Evolutionary conservation across 495 filamentous ascomycete species (phyloP).

Genomic region (Hamigera avellanea): DNA sequence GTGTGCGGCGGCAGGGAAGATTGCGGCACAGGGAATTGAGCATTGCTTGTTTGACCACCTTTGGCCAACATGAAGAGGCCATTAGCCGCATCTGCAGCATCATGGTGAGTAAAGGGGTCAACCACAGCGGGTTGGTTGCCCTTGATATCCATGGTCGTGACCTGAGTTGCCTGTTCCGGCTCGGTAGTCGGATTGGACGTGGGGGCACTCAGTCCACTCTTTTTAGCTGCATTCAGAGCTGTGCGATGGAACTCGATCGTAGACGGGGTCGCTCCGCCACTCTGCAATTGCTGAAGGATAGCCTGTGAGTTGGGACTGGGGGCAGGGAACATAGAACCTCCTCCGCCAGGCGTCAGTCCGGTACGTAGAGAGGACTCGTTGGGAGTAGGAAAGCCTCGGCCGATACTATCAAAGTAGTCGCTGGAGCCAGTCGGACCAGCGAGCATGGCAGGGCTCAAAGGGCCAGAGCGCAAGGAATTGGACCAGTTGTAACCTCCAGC

Average conservation of each 20-base stretch:
- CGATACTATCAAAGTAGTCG: conserved; percentile 74
- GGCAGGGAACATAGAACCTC: conserved; percentile 94
- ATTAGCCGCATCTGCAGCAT: conserved; percentile 89
- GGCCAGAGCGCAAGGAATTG: conserved; percentile 80
- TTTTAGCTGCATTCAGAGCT: conserved; percentile 70
- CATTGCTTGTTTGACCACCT: conserved; percentile 39
- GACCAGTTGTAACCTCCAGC: conserved; percentile 64
- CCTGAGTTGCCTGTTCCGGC: conserved; percentile 32
- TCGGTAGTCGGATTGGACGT: conserved; percentile 41
- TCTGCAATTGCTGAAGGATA: conserved; percentile 65
- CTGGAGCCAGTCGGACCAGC: conserved; percentile 66
- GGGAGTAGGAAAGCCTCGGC: conserved; percentile 84
- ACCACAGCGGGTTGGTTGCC: conserved; percentile 28
- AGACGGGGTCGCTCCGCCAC: conserved; percentile 73
- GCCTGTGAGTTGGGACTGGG: conserved; percentile 80
- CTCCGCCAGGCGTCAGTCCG: conserved; percentile 87
- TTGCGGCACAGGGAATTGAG: conserved; percentile 41
- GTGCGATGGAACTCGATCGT: conserved; percentile 94
- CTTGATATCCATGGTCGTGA: conserved; percentile 40
- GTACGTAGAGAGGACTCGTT: conserved; percentile 93
- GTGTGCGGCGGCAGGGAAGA: conserved; percentile 20
- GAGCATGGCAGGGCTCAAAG: conserved; percentile 95
- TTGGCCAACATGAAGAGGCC: conserved; percentile 86
- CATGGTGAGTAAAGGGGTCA: conserved; percentile 68
- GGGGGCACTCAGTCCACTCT: conserved; percentile 31